A percentile compares a stretch with the other conserved stretches of the same genome.
Evolutionary conservation across 345 rosid species (phyloP).

Genomic region (Eucalyptus victrix): DNA sequence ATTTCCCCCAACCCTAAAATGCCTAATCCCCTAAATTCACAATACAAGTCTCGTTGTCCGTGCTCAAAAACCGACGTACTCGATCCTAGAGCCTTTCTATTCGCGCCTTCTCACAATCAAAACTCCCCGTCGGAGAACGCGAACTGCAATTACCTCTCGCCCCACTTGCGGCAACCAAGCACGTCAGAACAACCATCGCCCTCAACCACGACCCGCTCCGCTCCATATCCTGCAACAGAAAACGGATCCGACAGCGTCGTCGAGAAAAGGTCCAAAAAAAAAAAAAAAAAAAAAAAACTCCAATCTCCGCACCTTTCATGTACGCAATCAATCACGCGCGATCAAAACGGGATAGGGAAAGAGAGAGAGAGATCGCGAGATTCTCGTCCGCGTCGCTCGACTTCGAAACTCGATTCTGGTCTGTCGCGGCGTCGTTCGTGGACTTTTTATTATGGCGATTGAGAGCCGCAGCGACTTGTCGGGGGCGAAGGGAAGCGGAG

Average conservation of each 20-base stretch:
- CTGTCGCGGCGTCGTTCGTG: background rate
- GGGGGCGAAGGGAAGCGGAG: background rate
- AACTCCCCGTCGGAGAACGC: background rate
- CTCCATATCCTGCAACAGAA: background rate
- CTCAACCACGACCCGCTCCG: too few species aligned
- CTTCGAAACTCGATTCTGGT: background rate
- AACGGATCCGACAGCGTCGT: background rate
- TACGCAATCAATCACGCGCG: background rate
- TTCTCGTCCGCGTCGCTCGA: too few species aligned
- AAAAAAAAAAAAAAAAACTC: background rate
- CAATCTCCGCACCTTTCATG: background rate
- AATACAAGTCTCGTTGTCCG: background rate
- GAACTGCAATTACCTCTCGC: background rate
- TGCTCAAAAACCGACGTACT: background rate
- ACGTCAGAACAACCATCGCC: background rate
- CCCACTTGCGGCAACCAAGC: background rate
- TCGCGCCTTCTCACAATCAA: background rate
- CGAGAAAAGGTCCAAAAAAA: background rate
- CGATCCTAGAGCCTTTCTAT: background rate
- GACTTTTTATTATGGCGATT: background rate
- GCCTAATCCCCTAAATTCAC: background rate
- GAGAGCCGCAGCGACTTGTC: too few species aligned
- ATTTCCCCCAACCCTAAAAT: background rate
- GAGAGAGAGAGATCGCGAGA: too few species aligned
- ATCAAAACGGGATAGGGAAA: background rate